phyloP scores from a whole-genome alignment of 192 early-diverging fungal species.

The Pecoramyces ruminantium region DNA sequence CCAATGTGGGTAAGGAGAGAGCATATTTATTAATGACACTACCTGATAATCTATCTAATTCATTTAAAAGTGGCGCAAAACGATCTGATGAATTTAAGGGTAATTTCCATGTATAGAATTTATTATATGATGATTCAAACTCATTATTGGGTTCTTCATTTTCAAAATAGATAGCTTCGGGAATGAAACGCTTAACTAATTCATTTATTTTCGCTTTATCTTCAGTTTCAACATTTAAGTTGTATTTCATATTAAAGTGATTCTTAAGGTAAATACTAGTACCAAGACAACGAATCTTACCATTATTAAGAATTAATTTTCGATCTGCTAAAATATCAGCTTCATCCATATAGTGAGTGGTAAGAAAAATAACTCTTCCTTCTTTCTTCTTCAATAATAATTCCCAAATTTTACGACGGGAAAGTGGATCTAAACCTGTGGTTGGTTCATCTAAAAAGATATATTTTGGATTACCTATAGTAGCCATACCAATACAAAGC shows the following conservation, averaged over 20 bases:
- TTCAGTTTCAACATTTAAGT: neutral
- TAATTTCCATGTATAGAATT: neutral
- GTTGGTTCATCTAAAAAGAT: constrained; percentile 32
- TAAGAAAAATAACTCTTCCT: constrained; percentile 32
- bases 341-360: constrained; percentile 47
- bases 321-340: constrained; percentile 22
- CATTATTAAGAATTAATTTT: too few relatives aligned
- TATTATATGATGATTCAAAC: neutral
- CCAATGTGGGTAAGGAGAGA: neutral
- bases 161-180: neutral
- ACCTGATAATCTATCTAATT: neutral
- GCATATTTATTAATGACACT: neutral
- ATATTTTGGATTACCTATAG: too few relatives aligned
- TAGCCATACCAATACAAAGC: too few relatives aligned
- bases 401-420: constrained; percentile 29
- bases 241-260: neutral
- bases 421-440: constrained; percentile 35
- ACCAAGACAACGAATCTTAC: too few relatives aligned
- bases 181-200: neutral
- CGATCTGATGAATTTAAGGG: neutral
- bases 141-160: neutral
- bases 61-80: neutral
- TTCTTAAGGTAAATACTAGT: neutral
- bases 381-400: constrained; percentile 25
- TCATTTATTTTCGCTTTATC: neutral